These are phyloP conservation scores for Jaltomata sinuosa DNA, from an alignment of 257 asterid genomes.

Conservation along the genomic window DNA sequence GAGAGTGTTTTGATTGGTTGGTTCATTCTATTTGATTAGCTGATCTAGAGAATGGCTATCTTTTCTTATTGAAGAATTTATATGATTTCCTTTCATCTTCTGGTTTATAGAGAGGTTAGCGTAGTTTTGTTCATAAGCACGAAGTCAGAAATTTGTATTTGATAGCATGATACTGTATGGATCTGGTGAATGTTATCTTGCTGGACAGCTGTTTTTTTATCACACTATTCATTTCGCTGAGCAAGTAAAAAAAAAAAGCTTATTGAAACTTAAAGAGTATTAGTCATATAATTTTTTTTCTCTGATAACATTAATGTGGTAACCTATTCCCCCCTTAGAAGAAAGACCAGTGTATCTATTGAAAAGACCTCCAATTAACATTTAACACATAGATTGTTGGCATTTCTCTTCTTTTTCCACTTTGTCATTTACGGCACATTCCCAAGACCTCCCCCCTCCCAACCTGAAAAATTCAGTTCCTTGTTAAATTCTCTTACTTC, in stretches of 20 bases:
- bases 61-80: not conserved
- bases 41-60: not conserved
- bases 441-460: not conserved
- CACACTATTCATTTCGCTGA: not conserved
- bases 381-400: not conserved
- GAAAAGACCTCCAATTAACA: not conserved
- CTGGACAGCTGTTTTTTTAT: not conserved
- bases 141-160: not conserved
- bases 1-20: not conserved
- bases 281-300: not conserved
- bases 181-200: not conserved
- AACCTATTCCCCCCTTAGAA: not conserved
- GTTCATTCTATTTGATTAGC: not conserved
- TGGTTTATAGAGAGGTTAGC: not conserved
- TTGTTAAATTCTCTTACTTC: not conserved
- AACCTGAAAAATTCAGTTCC: not conserved
- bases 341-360: not conserved
- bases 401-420: not conserved
- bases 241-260: not conserved
- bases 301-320: not conserved
- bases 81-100: not conserved
- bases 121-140: not conserved
- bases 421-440: not conserved
- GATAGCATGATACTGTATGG: not conserved
- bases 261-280: not conserved